Conservation (phyloP, 2,329 filamentous ascomycete species). For the Fusarium brachygibbosum region DNA sequence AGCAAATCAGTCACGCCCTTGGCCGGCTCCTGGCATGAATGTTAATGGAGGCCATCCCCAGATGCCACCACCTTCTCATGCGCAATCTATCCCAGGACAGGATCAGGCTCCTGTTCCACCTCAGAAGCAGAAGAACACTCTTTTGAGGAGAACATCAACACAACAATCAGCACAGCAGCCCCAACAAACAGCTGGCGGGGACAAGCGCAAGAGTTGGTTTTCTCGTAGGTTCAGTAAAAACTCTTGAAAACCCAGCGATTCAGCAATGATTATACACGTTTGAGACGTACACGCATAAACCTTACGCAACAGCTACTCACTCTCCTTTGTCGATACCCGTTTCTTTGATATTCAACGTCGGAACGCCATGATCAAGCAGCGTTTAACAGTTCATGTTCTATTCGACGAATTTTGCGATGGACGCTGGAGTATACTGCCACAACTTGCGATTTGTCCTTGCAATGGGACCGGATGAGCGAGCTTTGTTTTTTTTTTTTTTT, state of each 20-base stretch:
- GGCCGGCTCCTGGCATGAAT: slow-evolving; percentile 54
- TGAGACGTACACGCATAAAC: slow-evolving; percentile 29
- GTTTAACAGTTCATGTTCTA: slow-evolving; percentile 8
- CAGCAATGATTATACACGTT: slow-evolving; percentile 19
- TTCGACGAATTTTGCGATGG: slow-evolving; percentile 20
- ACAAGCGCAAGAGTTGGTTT: slow-evolving; percentile 94
- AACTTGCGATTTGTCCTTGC: slow-evolving; percentile 16
- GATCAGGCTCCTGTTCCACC: slow-evolving; percentile 32
- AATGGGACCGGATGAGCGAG: slow-evolving; percentile 8
- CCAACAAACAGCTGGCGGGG: slow-evolving; percentile 53
- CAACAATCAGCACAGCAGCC: slow-evolving; percentile 40
- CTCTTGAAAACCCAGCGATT: slow-evolving; percentile 28
- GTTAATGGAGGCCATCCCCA: slow-evolving; percentile 44
- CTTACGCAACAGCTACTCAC: slow-evolving; percentile 17
- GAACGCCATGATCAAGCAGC: slow-evolving; percentile 5
- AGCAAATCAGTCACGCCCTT: slow-evolving; percentile 59
- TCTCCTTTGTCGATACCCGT: slow-evolving; percentile 51
- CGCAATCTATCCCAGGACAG: slow-evolving; percentile 41
- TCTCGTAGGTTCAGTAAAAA: slow-evolving; percentile 82
- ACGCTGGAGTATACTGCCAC: slow-evolving; percentile 19
- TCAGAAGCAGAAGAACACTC: slow-evolving; percentile 50
- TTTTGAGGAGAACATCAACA: slow-evolving; percentile 50
- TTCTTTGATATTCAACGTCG: slow-evolving; percentile 31
- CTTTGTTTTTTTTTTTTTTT: slow-evolving; percentile 29
- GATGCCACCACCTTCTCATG: slow-evolving; percentile 46